Evolutionary conservation across 1,284 basidiomycete genomes (phyloP), one percentile per base, ranked within the genome.

Genomic region (Phenoliferia sp.): DNA sequence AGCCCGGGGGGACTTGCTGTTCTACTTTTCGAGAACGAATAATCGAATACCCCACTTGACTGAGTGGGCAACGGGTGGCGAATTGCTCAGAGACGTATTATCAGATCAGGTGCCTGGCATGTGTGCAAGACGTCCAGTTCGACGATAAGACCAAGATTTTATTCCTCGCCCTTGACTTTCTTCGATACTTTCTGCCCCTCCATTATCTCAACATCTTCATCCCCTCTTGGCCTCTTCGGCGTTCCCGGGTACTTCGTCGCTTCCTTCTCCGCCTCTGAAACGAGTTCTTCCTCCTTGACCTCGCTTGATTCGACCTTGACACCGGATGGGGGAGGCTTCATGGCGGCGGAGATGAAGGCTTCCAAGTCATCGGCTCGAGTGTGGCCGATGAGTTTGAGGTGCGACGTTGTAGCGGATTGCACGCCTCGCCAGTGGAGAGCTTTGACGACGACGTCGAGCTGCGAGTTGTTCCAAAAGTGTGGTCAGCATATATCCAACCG

Each of bases 361-460:
- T 65, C 63, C 17, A 72, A 19, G 34, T 68, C 65, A 15, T 65
- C 68, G 4, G 63, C 58, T 17, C 63, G 69, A 29, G 71, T 73
- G 48, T 63, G 56, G 29, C 35, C 31, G 39, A 73, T 72, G 50
- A 71, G 59, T 7, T 63, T 33, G 16, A 75, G 55, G 35, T 74
- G 65, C 15, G 17, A 26, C 2, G 62, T n/a, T 12, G 72, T 62
- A 1, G 67, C 69, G 0, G 67, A 17, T 3, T 74, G 65, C 22
- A 74, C 62, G 2, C 67, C 68, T 10, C 73, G 66, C 73, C 74
- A 76, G 6, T 70, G 61, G 3, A 75, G 58, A 0, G 75, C 62
- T 19, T 61, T 35, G 5, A 65, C n/a, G 4, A 48, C 50, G 15
- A 62, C 57, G 9, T 62, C 58, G 54, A 56, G 59, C 65, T 64